Percentiles rank a stretch among this genome's conserved stretches.
Conservation (phyloP, 2,329 filamentous ascomycete genomes). For the Microcyclospora pomicola region DNA sequence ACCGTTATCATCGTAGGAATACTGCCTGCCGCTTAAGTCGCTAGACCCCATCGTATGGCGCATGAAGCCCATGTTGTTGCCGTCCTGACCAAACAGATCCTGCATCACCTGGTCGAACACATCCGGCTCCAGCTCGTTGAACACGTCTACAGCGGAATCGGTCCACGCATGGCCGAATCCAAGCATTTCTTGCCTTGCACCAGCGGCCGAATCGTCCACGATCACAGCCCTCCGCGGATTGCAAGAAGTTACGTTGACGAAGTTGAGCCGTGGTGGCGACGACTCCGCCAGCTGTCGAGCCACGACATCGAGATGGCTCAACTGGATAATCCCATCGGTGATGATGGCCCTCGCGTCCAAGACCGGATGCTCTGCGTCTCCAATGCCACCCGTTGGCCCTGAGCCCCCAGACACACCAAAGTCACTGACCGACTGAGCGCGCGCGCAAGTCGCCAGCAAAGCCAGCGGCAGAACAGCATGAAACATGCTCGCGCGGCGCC, state of each 20-base stretch:
- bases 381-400: conserved; percentile 10
- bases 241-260: conserved; percentile 4
- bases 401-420: conserved; percentile 11
- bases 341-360: conserved; percentile 9
- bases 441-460: neutral
- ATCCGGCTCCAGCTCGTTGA: conserved; percentile 20
- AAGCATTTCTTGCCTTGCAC: conserved; percentile 17
- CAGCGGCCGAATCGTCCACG: conserved; percentile 8
- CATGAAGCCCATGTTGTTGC: conserved; percentile 27
- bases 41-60: conserved; percentile 27
- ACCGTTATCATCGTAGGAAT: conserved; percentile 26
- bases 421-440: conserved; percentile 9
- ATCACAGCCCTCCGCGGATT: conserved; percentile 4
- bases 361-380: conserved; percentile 10
- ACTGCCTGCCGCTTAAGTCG: conserved; percentile 23
- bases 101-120: conserved; percentile 20
- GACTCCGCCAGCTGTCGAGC: conserved; percentile 11
- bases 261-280: conserved; percentile 5
- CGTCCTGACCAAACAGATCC: conserved; percentile 22
- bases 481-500: neutral
- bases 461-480: neutral
- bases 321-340: conserved; percentile 12
- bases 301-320: no score
- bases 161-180: conserved; percentile 28
- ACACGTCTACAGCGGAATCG: conserved; percentile 25